Evolutionary conservation across 2,329 filamentous ascomycete genomes (phyloP).

Genomic region (Diaporthe destruens): DNA sequence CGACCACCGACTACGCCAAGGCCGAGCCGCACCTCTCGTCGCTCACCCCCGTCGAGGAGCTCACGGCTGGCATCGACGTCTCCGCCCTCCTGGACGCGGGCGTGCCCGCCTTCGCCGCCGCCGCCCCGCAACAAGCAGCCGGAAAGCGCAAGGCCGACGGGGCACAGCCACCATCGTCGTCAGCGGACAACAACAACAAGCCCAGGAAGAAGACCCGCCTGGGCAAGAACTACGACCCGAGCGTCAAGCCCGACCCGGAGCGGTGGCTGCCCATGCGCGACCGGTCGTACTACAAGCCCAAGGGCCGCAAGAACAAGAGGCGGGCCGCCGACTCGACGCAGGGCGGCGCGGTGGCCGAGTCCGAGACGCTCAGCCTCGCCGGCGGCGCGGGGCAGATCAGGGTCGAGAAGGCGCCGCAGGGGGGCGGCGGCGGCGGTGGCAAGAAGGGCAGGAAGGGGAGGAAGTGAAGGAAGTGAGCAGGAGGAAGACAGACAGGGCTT

Average conservation of each 20-base stretch:
- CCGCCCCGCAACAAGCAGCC: conserved; percentile 56
- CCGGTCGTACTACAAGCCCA: conserved; percentile 87
- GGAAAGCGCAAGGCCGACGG: conserved; percentile 26
- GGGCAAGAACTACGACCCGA: conserved; percentile 80
- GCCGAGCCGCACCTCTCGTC: conserved; percentile 66
- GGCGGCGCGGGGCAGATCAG: conserved; percentile 73
- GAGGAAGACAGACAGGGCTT: neutral
- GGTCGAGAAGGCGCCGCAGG: conserved; percentile 68
- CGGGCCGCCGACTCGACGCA: conserved; percentile 84
- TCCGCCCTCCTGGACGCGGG: conserved; percentile 74
- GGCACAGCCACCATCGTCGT: conserved; percentile 42
- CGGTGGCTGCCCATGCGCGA: conserved; percentile 94
- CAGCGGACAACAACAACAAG: conserved; percentile 42
- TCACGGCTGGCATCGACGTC: conserved; percentile 72
- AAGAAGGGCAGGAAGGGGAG: conserved; percentile 61
- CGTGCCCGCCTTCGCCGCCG: conserved; percentile 64
- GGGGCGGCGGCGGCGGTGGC: conserved; percentile 33
- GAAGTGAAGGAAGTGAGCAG: neutral
- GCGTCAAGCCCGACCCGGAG: conserved; percentile 87
- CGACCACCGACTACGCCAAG: conserved; percentile 69
- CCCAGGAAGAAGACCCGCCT: conserved; percentile 64
- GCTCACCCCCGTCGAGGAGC: conserved; percentile 72
- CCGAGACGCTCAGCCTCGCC: conserved; percentile 74
- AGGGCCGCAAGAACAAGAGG: conserved; percentile 93
- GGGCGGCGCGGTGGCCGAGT: conserved; percentile 83